These are phyloP conservation scores for Apiospora sp. DNA, from an alignment of 2,329 filamentous ascomycete species.

Conservation along the genomic window DNA sequence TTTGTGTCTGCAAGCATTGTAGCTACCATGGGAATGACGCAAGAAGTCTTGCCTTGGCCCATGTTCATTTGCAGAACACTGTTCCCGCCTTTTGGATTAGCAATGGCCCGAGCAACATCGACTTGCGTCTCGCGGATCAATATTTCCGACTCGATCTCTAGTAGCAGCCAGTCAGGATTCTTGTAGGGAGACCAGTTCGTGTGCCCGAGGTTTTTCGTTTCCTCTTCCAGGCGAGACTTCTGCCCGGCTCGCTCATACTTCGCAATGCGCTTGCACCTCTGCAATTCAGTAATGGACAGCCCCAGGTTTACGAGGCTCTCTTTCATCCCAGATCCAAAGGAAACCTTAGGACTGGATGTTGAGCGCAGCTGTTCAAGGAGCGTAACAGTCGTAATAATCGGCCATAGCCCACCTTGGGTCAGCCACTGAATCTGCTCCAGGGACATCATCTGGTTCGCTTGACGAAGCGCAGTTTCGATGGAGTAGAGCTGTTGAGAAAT, in stretches of 20 bases:
- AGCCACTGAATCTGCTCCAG: conserved; percentile 50
- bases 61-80: conserved; percentile 73
- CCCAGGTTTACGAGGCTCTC: conserved; percentile 53
- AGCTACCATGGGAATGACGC: conserved; percentile 61
- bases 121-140: conserved; percentile 69
- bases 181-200: conserved; percentile 63
- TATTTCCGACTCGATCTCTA: conserved; percentile 72
- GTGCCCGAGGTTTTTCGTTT: conserved; percentile 58
- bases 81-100: conserved; percentile 61
- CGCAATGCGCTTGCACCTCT: conserved; percentile 53
- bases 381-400: conserved; percentile 49
- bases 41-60: conserved; percentile 68
- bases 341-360: conserved; percentile 26
- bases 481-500: conserved; percentile 22
- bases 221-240: conserved; percentile 46
- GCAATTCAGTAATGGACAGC: conserved; percentile 51
- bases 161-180: conserved; percentile 68
- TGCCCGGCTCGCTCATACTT: conserved; percentile 40
- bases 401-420: conserved; percentile 51
- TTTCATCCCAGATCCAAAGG: conserved; percentile 47
- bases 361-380: conserved; percentile 58
- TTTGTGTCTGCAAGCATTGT: conserved; percentile 53
- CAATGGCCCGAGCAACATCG: conserved; percentile 68
- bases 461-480: conserved; percentile 28
- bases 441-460: conserved; percentile 25